phyloP scores from a whole-genome alignment of 495 filamentous ascomycete species.

The Penicillium pancosmium region DNA sequence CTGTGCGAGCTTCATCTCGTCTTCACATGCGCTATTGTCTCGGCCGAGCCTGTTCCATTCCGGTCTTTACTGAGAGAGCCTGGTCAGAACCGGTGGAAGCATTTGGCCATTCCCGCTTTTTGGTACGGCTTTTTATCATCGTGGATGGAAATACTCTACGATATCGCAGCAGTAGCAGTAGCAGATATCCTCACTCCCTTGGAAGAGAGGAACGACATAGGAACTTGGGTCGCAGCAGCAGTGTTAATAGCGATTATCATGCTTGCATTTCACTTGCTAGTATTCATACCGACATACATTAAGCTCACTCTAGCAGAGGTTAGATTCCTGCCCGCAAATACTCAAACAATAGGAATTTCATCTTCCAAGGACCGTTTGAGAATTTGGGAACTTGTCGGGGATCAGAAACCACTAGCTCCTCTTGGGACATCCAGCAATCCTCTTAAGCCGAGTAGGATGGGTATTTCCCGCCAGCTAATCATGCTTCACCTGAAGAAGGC shows the following conservation, averaged over 20 bases:
- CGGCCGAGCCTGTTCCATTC: background rate
- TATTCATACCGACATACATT: background rate
- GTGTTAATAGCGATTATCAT: background rate
- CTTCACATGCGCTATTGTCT: background rate
- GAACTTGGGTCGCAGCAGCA: background rate
- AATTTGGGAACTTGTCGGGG: background rate
- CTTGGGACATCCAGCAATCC: background rate
- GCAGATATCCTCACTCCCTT: background rate
- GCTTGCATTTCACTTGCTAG: background rate
- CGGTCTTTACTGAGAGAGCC: background rate
- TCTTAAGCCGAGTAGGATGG: background rate
- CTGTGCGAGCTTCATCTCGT: background rate
- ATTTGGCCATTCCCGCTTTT: background rate
- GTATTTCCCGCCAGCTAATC: too few species aligned
- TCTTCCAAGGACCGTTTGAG: background rate
- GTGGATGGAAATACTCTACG: background rate
- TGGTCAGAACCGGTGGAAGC: background rate
- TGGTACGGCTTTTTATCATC: background rate
- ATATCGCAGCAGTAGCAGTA: background rate
- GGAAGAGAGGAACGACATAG: background rate
- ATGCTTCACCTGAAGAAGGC: too few species aligned
- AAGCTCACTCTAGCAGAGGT: background rate
- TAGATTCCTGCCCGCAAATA: background rate
- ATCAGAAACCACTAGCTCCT: background rate
- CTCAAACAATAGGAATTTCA: background rate